Percentiles rank a stretch among this genome's conserved stretches.
These are phyloP conservation scores for Acaromyces ingoldii DNA, from an alignment of 1,284 basidiomycete genomes.

Conservation along the genomic window DNA sequence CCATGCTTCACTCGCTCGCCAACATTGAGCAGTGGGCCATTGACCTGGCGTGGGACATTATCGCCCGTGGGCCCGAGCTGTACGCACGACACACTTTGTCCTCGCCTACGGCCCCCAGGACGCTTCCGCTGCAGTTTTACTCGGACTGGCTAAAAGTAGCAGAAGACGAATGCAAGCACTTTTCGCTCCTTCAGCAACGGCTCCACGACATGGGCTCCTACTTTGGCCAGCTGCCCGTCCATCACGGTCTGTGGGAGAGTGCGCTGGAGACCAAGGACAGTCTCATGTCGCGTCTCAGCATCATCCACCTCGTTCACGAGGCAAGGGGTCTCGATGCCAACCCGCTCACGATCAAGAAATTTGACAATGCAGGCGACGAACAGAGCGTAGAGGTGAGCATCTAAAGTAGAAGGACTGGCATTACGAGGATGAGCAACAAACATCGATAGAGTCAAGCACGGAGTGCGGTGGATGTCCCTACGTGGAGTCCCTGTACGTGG, in stretches of 20 bases:
- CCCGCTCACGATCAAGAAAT: slow-evolving; percentile 73
- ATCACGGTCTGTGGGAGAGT: slow-evolving; percentile 67
- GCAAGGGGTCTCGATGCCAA: slow-evolving; percentile 75
- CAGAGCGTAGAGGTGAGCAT: slow-evolving; percentile 60
- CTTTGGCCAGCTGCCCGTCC: slow-evolving; percentile 61
- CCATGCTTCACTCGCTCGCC: slow-evolving; percentile 74
- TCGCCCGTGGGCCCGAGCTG: slow-evolving; percentile 58
- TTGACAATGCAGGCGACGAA: slow-evolving; percentile 64
- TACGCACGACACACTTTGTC: slow-evolving; percentile 27
- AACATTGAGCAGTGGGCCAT: slow-evolving; percentile 86
- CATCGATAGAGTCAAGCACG: slow-evolving; percentile 6
- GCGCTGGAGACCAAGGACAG: slow-evolving; percentile 69
- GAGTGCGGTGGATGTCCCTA: neutral
- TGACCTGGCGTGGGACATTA: slow-evolving; percentile 59
- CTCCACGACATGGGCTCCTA: slow-evolving; percentile 63
- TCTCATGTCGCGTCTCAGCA: slow-evolving; percentile 64
- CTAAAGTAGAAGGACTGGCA: neutral
- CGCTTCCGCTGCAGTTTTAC: slow-evolving; percentile 47
- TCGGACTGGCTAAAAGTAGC: slow-evolving; percentile 57
- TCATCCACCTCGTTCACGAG: slow-evolving; percentile 85
- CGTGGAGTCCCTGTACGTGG: neutral
- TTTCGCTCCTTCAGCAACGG: slow-evolving; percentile 53
- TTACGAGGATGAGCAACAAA: neutral
- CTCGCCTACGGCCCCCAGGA: slow-evolving; percentile 7
- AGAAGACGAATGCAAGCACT: slow-evolving; percentile 71